Evolutionary conservation across 805 yeast genomes (phyloP).

Genomic region (Priceomyces melissophilus): DNA sequence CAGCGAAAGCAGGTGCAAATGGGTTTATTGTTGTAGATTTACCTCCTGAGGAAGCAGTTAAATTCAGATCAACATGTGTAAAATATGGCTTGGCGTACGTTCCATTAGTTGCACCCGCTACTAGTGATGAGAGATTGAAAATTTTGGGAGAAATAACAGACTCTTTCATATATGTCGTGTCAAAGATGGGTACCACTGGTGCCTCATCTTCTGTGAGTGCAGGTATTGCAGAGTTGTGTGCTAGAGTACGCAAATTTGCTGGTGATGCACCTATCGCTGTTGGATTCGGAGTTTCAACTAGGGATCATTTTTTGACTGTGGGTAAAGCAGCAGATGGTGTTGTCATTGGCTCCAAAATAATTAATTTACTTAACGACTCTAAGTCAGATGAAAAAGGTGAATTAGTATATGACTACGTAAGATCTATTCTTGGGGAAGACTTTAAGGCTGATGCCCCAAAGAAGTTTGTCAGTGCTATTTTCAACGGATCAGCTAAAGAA

Average conservation of each 20-base stretch:
- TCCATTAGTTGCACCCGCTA: conserved; percentile 95
- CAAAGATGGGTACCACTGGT: conserved; percentile 98
- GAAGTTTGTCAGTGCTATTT: conserved; percentile 19
- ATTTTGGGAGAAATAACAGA: conserved; percentile 83
- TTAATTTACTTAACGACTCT: conserved; percentile 66
- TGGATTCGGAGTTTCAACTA: conserved; percentile 94
- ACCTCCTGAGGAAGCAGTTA: conserved; percentile 96
- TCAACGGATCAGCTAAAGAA: conserved; percentile 21
- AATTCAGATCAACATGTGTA: conserved; percentile 72
- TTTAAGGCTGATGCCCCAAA: conserved; percentile 27
- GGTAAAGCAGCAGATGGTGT: conserved; percentile 89
- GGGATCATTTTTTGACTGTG: conserved; percentile 82
- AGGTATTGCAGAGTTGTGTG: conserved; percentile 64
- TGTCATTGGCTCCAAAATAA: conserved; percentile 87
- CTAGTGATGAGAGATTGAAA: conserved; percentile 83
- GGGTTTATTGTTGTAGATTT: conserved; percentile 93
- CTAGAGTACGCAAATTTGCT: conserved; percentile 72
- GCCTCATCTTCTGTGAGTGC: conserved; percentile 62
- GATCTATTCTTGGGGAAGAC: conserved; percentile 63
- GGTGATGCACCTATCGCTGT: conserved; percentile 74
- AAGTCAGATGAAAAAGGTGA: conserved; percentile 57
- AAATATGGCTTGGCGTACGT: conserved; percentile 73
- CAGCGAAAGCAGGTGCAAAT: conserved; percentile 87
- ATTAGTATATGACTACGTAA: conserved; percentile 64
- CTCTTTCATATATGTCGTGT: conserved; percentile 92